phyloP scores from a whole-genome alignment of 441 rosid genomes.

The Hypseocharis bilobata region DNA sequence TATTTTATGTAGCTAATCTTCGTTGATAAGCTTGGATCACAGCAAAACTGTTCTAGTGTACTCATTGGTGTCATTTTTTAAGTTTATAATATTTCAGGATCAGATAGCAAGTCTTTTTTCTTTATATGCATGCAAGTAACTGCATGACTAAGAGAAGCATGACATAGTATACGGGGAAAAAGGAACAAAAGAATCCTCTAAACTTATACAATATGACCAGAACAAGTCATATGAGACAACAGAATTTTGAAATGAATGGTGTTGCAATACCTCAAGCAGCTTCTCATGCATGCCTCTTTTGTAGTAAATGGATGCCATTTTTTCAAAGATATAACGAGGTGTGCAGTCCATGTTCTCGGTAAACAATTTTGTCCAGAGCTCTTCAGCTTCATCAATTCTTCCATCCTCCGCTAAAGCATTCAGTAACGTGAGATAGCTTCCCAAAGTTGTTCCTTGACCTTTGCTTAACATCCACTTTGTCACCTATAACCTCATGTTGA shows the following conservation, averaged over 20 bases:
- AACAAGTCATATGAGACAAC: neutral
- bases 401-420: constrained; percentile 82
- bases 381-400: constrained; percentile 84
- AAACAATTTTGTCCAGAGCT: constrained; percentile 71
- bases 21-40: neutral
- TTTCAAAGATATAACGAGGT: constrained; percentile 67
- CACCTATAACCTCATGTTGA: constrained; percentile 37
- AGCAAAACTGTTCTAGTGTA: neutral
- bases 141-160: neutral
- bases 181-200: neutral
- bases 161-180: neutral
- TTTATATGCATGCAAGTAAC: neutral
- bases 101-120: too few relatives aligned
- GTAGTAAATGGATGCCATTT: constrained; percentile 66
- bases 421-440: constrained; percentile 63
- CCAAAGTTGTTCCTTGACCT: constrained; percentile 93
- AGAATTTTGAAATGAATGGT: constrained; percentile 8
- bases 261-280: constrained; percentile 61
- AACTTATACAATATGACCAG: neutral
- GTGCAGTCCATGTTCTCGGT: constrained; percentile 51
- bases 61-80: too few relatives aligned
- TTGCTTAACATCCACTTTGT: constrained; percentile 94
- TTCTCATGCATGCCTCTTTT: constrained; percentile 70
- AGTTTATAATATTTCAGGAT: too few relatives aligned
- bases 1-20: neutral